Conservation (phyloP, 805 yeast species). For the Helenozyma rhizophorensis region DNA sequence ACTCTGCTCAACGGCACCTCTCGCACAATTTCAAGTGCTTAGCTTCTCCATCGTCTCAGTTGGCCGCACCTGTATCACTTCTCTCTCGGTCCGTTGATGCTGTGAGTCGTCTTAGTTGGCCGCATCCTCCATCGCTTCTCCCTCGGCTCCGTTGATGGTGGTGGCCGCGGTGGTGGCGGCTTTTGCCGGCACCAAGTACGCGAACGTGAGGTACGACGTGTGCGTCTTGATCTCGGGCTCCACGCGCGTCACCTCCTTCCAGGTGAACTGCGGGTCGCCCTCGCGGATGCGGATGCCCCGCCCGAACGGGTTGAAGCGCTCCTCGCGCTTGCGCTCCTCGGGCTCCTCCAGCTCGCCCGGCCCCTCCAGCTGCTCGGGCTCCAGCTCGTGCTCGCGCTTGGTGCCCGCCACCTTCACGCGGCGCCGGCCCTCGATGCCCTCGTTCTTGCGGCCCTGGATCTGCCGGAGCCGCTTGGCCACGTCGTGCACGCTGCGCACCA, state of each 20-base stretch:
- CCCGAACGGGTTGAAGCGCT: slow-evolving; percentile 81
- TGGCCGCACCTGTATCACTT: no score
- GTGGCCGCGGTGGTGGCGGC: no score
- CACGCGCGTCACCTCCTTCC: slow-evolving; percentile 81
- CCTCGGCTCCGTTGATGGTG: no score
- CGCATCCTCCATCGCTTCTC: no score
- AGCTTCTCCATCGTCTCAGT: no score
- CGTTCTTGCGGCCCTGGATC: slow-evolving; percentile 64
- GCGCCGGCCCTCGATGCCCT: slow-evolving; percentile 57
- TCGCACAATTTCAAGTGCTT: no score
- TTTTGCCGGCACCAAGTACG: slow-evolving; percentile 38
- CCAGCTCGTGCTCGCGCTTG: slow-evolving; percentile 4
- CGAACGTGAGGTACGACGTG: slow-evolving; percentile 92
- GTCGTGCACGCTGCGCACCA: slow-evolving; percentile 78
- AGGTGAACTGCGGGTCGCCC: slow-evolving; percentile 75
- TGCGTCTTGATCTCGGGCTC: slow-evolving; percentile 90
- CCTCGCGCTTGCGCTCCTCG: slow-evolving; percentile 3
- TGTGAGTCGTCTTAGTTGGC: no score
- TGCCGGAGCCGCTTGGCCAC: slow-evolving; percentile 73
- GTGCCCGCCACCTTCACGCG: slow-evolving; percentile 26
- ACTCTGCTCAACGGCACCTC: no score
- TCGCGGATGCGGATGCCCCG: slow-evolving; percentile 79
- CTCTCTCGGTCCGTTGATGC: no score
- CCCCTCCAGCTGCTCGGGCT: no score
- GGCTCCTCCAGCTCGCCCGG: slow-evolving; percentile 1